These are phyloP conservation scores for sunflower (Helianthus annuus) DNA, from an alignment of 129 eudicot species.

Conservation along the genomic window HanXRQr2.0-SUNRISE NC_035438.2:142598697-142599196, in stretches of 20 bases:
- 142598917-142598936: constrained; percentile 56
- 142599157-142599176: constrained; percentile 79
- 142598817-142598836: neutral
- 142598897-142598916: constrained; percentile 40
- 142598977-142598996: constrained; percentile 79
- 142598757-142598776: constrained; percentile 86
- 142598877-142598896: neutral
- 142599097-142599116: constrained; percentile 88
- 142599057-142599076: constrained; percentile 35
- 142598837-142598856: neutral
- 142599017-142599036: neutral
- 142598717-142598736: constrained; percentile 79
- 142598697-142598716: constrained; percentile 84
- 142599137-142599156: constrained; percentile 76
- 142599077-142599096: constrained; percentile 98
- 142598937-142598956: constrained; percentile 69
- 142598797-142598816: neutral
- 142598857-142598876: neutral
- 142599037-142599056: neutral
- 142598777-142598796: constrained; percentile 28
- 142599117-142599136: constrained; percentile 79
- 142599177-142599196: constrained; percentile 58
- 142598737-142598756: constrained; percentile 85
- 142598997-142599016: constrained; percentile 58
- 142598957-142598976: constrained; percentile 86